phyloP scores from a whole-genome alignment of 495 filamentous ascomycete species.

The Hypoxylon crocopeplum region DNA sequence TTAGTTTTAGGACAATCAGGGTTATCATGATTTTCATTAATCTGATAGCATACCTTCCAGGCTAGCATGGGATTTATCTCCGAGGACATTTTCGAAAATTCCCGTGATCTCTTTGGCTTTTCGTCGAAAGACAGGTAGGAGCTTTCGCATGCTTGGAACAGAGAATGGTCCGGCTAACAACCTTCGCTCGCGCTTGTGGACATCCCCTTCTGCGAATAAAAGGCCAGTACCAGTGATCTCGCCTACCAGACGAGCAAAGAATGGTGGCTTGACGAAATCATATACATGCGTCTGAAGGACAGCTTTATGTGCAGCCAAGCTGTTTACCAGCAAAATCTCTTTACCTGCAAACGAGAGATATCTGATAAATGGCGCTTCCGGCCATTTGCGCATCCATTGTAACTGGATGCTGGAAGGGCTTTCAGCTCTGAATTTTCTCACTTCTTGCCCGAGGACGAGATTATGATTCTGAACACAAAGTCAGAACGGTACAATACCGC shows the following conservation, averaged over 20 bases:
- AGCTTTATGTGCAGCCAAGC: conserved; percentile 42
- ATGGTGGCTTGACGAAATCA: conserved; percentile 44
- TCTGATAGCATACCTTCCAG: conserved; percentile 24
- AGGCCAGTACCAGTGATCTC: conserved; percentile 45
- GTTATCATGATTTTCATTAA: too few species aligned
- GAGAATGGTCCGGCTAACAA: conserved; percentile 36
- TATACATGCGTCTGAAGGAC: conserved; percentile 46
- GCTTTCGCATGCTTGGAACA: conserved; percentile 30
- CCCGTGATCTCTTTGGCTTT: conserved; percentile 20
- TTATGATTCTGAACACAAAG: conserved; percentile 22
- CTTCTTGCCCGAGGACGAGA: conserved; percentile 32
- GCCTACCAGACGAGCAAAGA: conserved; percentile 37
- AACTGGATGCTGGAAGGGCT: conserved; percentile 25
- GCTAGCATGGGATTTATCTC: conserved; percentile 18
- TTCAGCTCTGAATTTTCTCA: conserved; percentile 32
- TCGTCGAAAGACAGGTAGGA: conserved; percentile 30
- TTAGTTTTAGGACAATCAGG: background rate
- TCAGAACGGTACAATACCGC: background rate
- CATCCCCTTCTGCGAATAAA: conserved; percentile 43
- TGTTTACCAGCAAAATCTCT: conserved; percentile 46
- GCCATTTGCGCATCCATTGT: conserved; percentile 41
- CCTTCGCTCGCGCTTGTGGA: conserved; percentile 41
- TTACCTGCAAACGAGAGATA: conserved; percentile 42
- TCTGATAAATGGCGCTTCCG: conserved; percentile 47
- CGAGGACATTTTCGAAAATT: conserved; percentile 16